Percentiles rank a stretch among this genome's conserved stretches.
Conservation (phyloP, 2,329 filamentous ascomycete species). For the Calonectria ilicicola region DNA sequence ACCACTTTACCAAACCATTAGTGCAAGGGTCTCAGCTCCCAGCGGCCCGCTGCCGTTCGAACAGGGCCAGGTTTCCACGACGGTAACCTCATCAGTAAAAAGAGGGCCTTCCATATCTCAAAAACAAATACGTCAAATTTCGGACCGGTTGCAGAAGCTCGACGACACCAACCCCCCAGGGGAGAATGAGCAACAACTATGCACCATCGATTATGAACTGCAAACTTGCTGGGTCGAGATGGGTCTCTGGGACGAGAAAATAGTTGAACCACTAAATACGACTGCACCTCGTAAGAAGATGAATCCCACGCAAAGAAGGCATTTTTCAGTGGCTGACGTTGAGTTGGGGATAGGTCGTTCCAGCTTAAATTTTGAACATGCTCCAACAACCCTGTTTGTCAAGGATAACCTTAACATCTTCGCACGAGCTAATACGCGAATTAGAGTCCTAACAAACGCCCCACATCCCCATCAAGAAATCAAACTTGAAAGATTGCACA, state of each 20-base stretch:
- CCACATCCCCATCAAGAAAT: neutral
- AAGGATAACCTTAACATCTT: neutral
- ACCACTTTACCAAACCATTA: neutral
- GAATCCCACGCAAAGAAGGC: neutral
- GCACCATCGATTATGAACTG: neutral
- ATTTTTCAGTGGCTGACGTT: neutral
- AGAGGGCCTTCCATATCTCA: neutral
- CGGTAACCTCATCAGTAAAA: neutral
- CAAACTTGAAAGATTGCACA: constrained; percentile 16
- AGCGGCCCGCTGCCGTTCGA: neutral
- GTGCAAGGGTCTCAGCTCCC: neutral
- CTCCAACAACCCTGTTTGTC: constrained; percentile 6
- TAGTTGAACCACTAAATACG: neutral
- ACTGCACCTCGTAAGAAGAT: neutral
- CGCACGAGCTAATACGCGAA: neutral
- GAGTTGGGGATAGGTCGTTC: neutral
- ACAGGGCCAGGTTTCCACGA: neutral
- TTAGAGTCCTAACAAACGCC: neutral
- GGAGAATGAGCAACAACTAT: neutral
- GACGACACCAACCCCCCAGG: neutral
- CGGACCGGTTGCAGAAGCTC: neutral
- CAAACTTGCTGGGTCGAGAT: neutral
- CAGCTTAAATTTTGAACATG: neutral
- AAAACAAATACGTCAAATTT: neutral
- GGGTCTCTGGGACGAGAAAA: neutral